Evolutionary conservation across 352 stramenopile species (phyloP), one percentile per base, ranked within the genome.

Genomic region (Phytophthora pluvialis): DNA sequence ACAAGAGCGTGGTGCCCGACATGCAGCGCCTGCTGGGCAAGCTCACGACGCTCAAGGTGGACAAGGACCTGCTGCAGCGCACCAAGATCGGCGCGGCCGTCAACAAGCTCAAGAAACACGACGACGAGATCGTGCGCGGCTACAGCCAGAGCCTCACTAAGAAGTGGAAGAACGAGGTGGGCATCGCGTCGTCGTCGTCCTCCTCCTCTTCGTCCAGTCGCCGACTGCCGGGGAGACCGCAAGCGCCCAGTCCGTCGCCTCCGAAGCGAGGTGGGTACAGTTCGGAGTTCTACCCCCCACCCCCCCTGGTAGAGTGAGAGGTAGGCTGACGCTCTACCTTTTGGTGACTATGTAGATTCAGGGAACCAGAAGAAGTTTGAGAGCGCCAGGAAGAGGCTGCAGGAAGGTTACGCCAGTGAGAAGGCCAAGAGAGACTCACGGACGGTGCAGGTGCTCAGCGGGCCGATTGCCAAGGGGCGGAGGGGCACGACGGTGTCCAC

Each of bases 81-180:
- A 96, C 86, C 28, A 81, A 84, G 52, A 92, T 96, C 58, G 88
- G 88, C 38, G 83, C 85, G 25, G 81, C 83, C 58, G 88, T 96
- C 35, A 89, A 85, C 69, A 94, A 94, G 53, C 78, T 94, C 55
- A 89, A 85, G 59, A 96, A 96, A 66, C 88, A 96, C 67, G 64
- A 89, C 16, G 88, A 96, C 51, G 78, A 93, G 26, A 70, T 94
- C 56, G 80, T 96, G 42, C 75, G 78, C 33, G 86, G 83, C 21
- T 96, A 96, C 72, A 93, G 84, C 45, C 64, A 75, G 13, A 92
- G 69, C n/a, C 73, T 96, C 55, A 94, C 81, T 15, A 84, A 91
- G 59, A 93, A 92, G 62, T 96, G 88, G 88, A 93, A 90, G 75
- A 52, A 57, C 26, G 64, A 92, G 40, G 78, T 96, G 36, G 88